Base-by-base conservation (phyloP, 2,329 filamentous ascomycete genomes). In the Myriosclerotinia curreyana region DNA sequence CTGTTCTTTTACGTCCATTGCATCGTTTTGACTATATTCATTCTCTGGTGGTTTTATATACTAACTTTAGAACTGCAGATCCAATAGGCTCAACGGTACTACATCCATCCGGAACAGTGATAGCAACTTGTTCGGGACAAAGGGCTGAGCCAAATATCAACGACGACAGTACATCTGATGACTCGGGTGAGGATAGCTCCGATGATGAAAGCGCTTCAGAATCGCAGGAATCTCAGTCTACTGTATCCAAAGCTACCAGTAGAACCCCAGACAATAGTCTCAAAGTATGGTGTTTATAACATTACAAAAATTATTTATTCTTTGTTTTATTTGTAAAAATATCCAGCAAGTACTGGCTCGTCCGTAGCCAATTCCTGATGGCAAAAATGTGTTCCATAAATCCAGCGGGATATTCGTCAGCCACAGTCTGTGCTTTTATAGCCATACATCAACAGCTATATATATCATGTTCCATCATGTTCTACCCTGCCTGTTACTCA, bases 281-380 rank as follows among this genome's bases (percentile, higher is more conserved):
- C 31, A 81, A 79, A 70, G 72, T 81, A 66, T 81, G 80, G 80
- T 78, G 74, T 60, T 72, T 80, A 70, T 73, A 59, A 72, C 55
- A 68, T 65, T 38, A 64, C 31, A 42, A 34, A 6, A 9, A 4
- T 5, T n/a, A 6, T n/a, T 7, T 17, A n/a, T n/a, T 50, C 12
- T 15, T 7, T 60, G 6, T 8, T 58, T 22, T 11, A 8, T 36
- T 8, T 36, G 4, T 48, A 20, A 3, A 12, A 3, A 15, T 58
- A 36, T 49, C 14, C 14, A 25, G 55, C 42, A 12, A 48, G 11
- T 38, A 5, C 20, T 49, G 5, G 42, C 40, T 38, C 14, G 4
- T 20, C 11, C 6, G 11, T 22, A 59, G 55, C 42, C 42, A 38
- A 31, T 31, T 31, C 4, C 28, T 58, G 25, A 34, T 1, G n/a